A percentile compares a stretch with the other conserved stretches of the same genome.
These are phyloP conservation scores for Erucastrum elatum DNA, from an alignment of 345 rosid genomes.

Conservation along the genomic window DNA sequence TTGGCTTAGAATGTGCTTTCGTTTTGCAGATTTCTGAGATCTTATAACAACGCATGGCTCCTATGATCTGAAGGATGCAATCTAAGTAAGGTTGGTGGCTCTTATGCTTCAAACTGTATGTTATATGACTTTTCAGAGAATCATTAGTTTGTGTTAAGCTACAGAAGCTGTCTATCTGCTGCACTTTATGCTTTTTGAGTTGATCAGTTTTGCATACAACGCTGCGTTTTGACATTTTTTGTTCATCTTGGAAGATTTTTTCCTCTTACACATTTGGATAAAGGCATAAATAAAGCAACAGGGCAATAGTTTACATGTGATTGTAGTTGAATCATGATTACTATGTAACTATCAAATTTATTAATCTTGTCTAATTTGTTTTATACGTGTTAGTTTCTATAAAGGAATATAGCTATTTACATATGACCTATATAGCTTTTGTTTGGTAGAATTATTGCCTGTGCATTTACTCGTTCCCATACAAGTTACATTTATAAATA, in stretches of 20 bases:
- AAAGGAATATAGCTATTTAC: too few species aligned
- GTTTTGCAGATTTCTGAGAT: too few species aligned
- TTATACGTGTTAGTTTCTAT: too few species aligned
- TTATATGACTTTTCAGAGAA: too few species aligned
- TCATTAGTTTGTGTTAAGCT: background rate
- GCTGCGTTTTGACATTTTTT: conserved; percentile 20
- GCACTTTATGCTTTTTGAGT: background rate
- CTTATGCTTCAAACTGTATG: background rate
- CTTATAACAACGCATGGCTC: background rate
- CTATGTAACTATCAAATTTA: background rate
- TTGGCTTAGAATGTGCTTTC: too few species aligned
- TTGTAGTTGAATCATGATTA: conserved; percentile 2
- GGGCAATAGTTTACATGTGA: background rate
- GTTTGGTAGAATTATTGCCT: too few species aligned
- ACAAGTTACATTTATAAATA: background rate
- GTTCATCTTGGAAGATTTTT: background rate
- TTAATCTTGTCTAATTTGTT: background rate
- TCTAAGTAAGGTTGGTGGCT: background rate
- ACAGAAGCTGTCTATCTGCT: conserved; percentile 2
- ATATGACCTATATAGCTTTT: too few species aligned
- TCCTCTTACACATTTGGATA: background rate
- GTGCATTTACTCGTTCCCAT: background rate
- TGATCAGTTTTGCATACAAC: background rate
- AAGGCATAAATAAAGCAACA: background rate
- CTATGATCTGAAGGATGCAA: background rate